phyloP scores from a whole-genome alignment of 2,329 filamentous ascomycete genomes.

The Albophoma yamanashiensis region DNA sequence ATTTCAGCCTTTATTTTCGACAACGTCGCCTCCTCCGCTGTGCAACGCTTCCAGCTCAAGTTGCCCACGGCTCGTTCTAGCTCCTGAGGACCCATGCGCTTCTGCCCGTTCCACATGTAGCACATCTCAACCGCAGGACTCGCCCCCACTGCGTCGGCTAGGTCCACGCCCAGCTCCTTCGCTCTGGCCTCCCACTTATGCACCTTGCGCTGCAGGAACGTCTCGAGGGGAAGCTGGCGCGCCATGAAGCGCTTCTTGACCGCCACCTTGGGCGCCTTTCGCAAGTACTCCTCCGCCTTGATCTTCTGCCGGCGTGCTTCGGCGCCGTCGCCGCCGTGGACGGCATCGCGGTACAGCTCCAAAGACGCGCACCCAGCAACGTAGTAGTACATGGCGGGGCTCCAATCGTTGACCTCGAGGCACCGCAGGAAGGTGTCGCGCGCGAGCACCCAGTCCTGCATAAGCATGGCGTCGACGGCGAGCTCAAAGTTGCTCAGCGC shows the following conservation, averaged over 20 bases:
- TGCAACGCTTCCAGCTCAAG: conserved; percentile 57
- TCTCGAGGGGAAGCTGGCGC: conserved; percentile 78
- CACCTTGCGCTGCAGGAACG: conserved; percentile 74
- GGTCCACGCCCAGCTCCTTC: conserved; percentile 51
- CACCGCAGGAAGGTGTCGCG: conserved; percentile 65
- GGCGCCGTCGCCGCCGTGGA: conserved; percentile 22
- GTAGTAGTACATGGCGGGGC: conserved; percentile 80
- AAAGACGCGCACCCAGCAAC: conserved; percentile 71
- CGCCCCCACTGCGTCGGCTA: conserved; percentile 72
- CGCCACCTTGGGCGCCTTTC: conserved; percentile 59
- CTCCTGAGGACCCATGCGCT: conserved; percentile 60
- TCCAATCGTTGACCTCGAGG: conserved; percentile 81
- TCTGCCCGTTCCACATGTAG: conserved; percentile 85
- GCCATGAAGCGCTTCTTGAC: conserved; percentile 89
- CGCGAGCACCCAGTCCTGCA: conserved; percentile 66
- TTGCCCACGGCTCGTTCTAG: conserved; percentile 51
- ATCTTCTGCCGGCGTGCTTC: conserved; percentile 47
- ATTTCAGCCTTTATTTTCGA: conserved; percentile 37
- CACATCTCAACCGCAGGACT: conserved; percentile 84
- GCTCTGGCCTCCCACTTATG: conserved; percentile 78
- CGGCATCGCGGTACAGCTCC: conserved; percentile 63
- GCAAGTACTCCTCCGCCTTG: conserved; percentile 58
- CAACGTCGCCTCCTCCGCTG: conserved; percentile 28
- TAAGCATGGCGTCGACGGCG: conserved; percentile 65
- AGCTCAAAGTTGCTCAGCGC: conserved; percentile 81